Evolutionary conservation across 345 rosid species (phyloP).

Genomic region (Gynandropsis gynandra): DNA sequence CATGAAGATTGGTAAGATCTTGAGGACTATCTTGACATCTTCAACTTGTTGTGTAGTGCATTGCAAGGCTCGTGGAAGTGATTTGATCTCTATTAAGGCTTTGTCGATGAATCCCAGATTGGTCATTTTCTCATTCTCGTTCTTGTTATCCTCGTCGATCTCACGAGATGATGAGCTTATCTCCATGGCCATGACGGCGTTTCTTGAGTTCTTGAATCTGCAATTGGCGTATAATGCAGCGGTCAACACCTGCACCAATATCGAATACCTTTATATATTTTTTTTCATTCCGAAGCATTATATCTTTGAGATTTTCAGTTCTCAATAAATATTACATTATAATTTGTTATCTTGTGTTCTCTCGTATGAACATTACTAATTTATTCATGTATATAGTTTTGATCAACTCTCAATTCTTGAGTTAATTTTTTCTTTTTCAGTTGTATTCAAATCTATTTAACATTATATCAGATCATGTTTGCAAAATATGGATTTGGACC

Average conservation of each 20-base stretch:
- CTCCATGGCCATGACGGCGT: conserved; percentile 31
- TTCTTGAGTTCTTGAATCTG: conserved; percentile 30
- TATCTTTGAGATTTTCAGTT: too few relatives aligned
- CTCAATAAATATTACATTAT: too few relatives aligned
- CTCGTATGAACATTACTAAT: too few relatives aligned
- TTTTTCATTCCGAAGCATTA: conserved; percentile 17
- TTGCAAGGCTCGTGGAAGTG: conserved; percentile 29
- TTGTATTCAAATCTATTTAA: too few relatives aligned
- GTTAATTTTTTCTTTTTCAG: too few relatives aligned
- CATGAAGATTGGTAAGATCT: conserved; percentile 58
- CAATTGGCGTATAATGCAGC: conserved; percentile 40
- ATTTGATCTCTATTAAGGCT: conserved; percentile 27
- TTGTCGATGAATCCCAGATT: conserved; percentile 43
- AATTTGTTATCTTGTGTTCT: too few relatives aligned
- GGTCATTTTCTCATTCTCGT: conserved; percentile 24
- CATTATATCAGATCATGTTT: too few relatives aligned
- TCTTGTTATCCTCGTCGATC: conserved; percentile 21
- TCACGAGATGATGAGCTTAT: conserved; percentile 32
- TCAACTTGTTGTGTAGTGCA: conserved; percentile 58
- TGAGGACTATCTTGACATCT: conserved; percentile 58
- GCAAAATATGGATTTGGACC: too few relatives aligned
- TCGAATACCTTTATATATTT: too few relatives aligned
- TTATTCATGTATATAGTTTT: too few relatives aligned
- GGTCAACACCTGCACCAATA: conserved; percentile 20
- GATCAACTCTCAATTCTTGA: too few relatives aligned